Conservation (phyloP, 192 early-diverging fungal genomes). For the Entomortierella parvispora region DNA sequence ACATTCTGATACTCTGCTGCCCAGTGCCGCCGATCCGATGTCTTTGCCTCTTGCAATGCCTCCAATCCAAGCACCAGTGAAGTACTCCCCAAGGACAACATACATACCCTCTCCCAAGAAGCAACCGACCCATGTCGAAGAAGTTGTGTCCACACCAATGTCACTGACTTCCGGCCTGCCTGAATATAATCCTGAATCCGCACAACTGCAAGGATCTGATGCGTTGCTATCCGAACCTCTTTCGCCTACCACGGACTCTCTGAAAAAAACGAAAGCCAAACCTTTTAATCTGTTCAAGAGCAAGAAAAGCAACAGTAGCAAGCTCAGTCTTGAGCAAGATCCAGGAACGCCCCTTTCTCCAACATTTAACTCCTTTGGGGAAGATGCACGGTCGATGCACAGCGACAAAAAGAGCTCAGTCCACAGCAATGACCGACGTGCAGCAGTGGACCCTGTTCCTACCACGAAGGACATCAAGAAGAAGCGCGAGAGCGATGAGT, state of each 20-base stretch:
- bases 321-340: conserved; percentile 1
- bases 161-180: background rate
- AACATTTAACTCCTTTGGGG: background rate
- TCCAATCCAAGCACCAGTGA: conserved; percentile 6
- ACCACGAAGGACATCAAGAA: conserved; percentile 14
- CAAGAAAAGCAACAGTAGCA: conserved; percentile 20
- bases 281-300: conserved; percentile 42
- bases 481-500: conserved; percentile 32
- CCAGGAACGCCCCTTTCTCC: conserved; percentile 12
- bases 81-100: conserved; percentile 23
- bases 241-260: background rate
- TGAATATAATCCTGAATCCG: too few relatives aligned
- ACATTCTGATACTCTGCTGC: too few relatives aligned
- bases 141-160: background rate
- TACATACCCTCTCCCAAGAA: conserved; percentile 24
- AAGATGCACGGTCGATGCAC: conserved; percentile 20
- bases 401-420: conserved; percentile 39
- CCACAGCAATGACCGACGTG: conserved; percentile 6
- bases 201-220: too few relatives aligned
- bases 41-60: background rate
- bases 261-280: conserved; percentile 30
- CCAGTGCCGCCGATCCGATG: too few relatives aligned
- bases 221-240: too few relatives aligned
- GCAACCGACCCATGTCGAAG: background rate
- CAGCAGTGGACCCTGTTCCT: background rate